These are phyloP conservation scores for Phoenix dactylifera DNA, from an alignment of 176 grass and related monocot species.

Conservation along the genomic window DNA sequence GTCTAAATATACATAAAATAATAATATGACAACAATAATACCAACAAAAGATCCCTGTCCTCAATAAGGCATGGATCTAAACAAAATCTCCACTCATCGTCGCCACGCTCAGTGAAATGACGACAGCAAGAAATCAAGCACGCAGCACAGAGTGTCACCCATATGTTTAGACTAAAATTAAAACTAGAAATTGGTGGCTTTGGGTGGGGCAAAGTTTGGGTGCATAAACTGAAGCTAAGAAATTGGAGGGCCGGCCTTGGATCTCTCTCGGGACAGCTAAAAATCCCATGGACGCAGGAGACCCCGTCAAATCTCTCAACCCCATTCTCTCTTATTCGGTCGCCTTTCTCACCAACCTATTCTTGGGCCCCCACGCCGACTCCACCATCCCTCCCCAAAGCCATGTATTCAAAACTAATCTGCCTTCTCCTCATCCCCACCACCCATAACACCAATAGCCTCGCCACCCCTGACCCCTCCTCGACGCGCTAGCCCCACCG, in stretches of 20 bases:
- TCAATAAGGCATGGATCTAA: too few relatives aligned
- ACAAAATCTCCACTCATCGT: too few relatives aligned
- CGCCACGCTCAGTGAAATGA: too few relatives aligned
- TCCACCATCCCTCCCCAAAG: conserved; percentile 9
- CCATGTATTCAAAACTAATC: conserved; percentile 13
- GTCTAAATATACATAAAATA: too few relatives aligned
- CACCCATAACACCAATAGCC: background rate
- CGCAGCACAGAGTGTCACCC: too few relatives aligned
- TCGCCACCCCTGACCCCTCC: conserved; percentile 10
- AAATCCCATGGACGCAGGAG: background rate
- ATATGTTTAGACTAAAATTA: too few relatives aligned
- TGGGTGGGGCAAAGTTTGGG: too few relatives aligned
- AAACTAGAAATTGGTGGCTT: too few relatives aligned
- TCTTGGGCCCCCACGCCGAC: conserved; percentile 36
- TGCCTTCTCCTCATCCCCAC: conserved; percentile 12
- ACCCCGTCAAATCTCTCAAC: conserved; percentile 2
- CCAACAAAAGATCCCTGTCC: too few relatives aligned
- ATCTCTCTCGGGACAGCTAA: conserved; percentile 20
- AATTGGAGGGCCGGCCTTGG: conserved; percentile 6
- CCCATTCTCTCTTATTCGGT: background rate
- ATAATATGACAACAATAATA: too few relatives aligned
- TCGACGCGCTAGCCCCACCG: background rate
- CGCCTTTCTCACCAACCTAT: conserved; percentile 13
- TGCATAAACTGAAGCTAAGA: too few relatives aligned
- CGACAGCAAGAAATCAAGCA: too few relatives aligned